phyloP scores from a whole-genome alignment of 352 stramenopile genomes.

The Pseudoperonospora humuli region DNA sequence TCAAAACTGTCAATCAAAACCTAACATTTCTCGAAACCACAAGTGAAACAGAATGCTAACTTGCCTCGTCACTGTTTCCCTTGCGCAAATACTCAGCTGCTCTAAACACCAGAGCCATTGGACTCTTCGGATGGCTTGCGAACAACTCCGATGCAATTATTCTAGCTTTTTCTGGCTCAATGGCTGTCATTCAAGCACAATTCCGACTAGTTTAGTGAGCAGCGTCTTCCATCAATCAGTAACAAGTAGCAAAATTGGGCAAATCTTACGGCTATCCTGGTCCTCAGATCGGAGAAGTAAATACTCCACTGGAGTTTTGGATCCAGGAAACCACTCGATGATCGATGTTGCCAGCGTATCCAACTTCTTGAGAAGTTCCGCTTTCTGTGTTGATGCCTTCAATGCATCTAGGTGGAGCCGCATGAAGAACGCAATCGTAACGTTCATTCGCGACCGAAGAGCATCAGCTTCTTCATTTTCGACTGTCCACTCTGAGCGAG shows the following conservation, averaged over 20 bases:
- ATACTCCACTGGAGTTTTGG: slow-evolving; percentile 57
- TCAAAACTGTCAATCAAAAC: slow-evolving; percentile 1
- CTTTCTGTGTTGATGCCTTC: slow-evolving; percentile 43
- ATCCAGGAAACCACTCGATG: slow-evolving; percentile 45
- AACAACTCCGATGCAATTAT: slow-evolving; percentile 24
- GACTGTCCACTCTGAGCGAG: slow-evolving; percentile 20
- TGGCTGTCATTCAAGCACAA: slow-evolving; percentile 22
- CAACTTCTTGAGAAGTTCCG: slow-evolving; percentile 28
- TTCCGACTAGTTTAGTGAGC: not conserved
- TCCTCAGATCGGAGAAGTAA: slow-evolving; percentile 72
- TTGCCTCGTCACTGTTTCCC: slow-evolving; percentile 27
- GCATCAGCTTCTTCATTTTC: slow-evolving; percentile 10
- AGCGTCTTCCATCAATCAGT: not conserved
- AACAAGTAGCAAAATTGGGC: not conserved
- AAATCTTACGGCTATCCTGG: slow-evolving; percentile 48
- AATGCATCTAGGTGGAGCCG: slow-evolving; percentile 51
- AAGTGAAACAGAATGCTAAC: not conserved
- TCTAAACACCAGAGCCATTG: slow-evolving; percentile 45
- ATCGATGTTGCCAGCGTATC: slow-evolving; percentile 43
- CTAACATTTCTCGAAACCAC: not conserved
- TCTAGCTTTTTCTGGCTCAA: slow-evolving; percentile 20
- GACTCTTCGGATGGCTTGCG: slow-evolving; percentile 31
- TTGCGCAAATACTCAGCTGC: slow-evolving; percentile 19
- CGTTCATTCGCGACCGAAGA: slow-evolving; percentile 31
- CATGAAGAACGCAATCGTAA: slow-evolving; percentile 59